phyloP scores from a whole-genome alignment of 306 rosid genomes.

The Cicer bijugum region DNA sequence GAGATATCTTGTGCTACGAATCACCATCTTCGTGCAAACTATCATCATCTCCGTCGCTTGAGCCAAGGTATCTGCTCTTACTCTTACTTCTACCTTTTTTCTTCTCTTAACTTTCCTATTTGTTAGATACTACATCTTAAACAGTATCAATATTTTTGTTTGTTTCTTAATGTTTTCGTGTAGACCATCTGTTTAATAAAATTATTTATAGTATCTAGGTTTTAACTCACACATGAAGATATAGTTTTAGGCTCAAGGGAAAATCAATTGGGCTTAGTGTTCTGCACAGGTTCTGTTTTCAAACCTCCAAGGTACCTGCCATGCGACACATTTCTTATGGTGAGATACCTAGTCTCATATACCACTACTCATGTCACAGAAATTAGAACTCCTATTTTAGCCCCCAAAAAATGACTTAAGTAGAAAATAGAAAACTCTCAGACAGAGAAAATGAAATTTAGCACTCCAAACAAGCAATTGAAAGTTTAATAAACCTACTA shows the following conservation, averaged over 20 bases:
- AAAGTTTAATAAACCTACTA: constrained; percentile 8
- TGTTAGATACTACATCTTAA: too few species aligned
- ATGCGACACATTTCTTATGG: background rate
- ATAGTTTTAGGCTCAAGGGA: background rate
- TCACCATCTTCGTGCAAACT: too few species aligned
- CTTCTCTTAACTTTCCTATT: too few species aligned
- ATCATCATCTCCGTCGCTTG: too few species aligned
- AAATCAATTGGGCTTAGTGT: background rate
- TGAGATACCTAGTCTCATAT: background rate
- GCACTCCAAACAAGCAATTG: background rate
- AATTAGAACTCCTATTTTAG: constrained; percentile 15
- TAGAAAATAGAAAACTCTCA: background rate
- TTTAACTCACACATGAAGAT: background rate
- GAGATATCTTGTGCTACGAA: too few species aligned
- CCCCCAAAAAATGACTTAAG: background rate
- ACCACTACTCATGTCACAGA: background rate
- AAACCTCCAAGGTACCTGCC: background rate
- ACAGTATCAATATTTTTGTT: too few species aligned
- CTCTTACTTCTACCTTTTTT: too few species aligned
- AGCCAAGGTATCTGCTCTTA: too few species aligned
- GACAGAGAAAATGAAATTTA: constrained; percentile 1
- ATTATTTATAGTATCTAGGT: too few species aligned
- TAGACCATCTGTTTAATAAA: too few species aligned
- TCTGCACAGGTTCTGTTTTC: background rate
- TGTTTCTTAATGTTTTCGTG: too few species aligned